phyloP scores from a whole-genome alignment of 2,329 filamentous ascomycete genomes.

The Botryotinia calthae region DNA sequence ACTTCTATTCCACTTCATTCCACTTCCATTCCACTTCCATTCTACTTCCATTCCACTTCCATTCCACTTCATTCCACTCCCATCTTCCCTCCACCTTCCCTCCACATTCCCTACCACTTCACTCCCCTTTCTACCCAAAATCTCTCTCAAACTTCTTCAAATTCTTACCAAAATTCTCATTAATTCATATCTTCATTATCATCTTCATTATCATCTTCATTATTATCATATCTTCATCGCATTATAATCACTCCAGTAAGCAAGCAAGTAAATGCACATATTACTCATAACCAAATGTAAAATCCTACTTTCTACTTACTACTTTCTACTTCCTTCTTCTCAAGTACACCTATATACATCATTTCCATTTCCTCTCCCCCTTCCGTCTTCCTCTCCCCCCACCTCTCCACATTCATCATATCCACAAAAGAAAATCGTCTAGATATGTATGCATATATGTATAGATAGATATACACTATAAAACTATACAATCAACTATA shows the following conservation, averaged over 20 bases:
- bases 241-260: neutral
- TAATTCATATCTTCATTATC: too few relatives aligned
- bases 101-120: too few relatives aligned
- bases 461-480: neutral
- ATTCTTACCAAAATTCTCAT: too few relatives aligned
- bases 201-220: too few relatives aligned
- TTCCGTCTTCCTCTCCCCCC: neutral
- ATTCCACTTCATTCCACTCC: too few relatives aligned
- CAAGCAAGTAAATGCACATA: neutral
- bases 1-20: too few relatives aligned
- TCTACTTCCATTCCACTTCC: too few relatives aligned
- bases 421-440: neutral
- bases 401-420: neutral
- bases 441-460: neutral
- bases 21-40: too few relatives aligned
- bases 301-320: neutral
- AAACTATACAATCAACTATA: neutral
- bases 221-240: too few relatives aligned
- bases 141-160: too few relatives aligned
- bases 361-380: neutral
- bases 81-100: too few relatives aligned
- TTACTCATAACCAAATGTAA: neutral
- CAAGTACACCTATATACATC: neutral
- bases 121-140: too few relatives aligned
- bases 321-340: neutral